Evolutionary conservation across 2,329 filamentous ascomycete genomes (phyloP), one percentile per base, ranked within the genome.

Genomic region (Fusarium kyushuense): DNA sequence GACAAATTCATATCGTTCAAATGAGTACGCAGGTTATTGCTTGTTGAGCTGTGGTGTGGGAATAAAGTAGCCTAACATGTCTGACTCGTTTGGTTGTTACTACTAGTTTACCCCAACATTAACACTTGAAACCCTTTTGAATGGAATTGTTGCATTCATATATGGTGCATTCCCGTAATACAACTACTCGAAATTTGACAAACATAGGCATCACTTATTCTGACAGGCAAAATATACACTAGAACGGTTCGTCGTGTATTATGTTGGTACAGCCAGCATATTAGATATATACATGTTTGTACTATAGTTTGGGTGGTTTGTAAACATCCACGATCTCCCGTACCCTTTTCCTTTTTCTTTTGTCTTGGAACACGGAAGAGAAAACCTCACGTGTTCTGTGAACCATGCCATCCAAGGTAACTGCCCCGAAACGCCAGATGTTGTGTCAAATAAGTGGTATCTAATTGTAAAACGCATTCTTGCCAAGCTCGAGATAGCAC

Each of bases 391-490:
- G 16, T 23, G 11, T 38, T 38, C 52, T 32, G 19, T 38, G 21
- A 19, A 35, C 27, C 32, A 46, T 60, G 27, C 42, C 25, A 32
- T 42, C 19, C 41, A 54, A 16, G 57, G 36, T 32, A 51, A 27
- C 46, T 32, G 21, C n/a, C 33, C 36, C 36, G 29, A 53, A 72
- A 72, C 66, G 63, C 69, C 66, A 57, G 35, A 46, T 35, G 32
- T 25, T 48, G 60, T 56, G 33, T 41, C 38, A 63, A 58, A 53
- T 51, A 53, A 35, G 43, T 74, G 67, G 63, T 73, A 69, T 67
- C 57, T 67, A 60, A 53, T 55, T 54, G 41, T 35, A 61, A 67
- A 71, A 58, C 54, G 51, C 46, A 63, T 48, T 60, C 56, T 69
- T 57, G 38, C 56, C 19, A 36, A 52, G 48, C 30, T 57, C 36